Evolutionary conservation across 768 basidiomycete genomes (phyloP).

Genomic region (Termitomyces sp.): DNA sequence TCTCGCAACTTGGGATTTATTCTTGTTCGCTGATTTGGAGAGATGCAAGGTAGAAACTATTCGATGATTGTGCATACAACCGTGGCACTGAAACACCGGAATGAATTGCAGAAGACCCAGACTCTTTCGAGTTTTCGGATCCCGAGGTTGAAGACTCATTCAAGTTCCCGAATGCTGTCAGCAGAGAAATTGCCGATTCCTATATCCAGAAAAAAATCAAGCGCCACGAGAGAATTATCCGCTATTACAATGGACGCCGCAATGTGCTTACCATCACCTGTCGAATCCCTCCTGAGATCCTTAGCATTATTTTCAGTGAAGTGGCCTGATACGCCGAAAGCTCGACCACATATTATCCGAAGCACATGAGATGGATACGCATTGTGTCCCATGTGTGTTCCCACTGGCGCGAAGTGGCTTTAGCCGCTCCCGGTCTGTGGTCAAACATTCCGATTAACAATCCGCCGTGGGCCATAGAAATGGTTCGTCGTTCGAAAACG

Average conservation of each 20-base stretch:
- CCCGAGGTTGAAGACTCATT: background rate
- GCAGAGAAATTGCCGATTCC: background rate
- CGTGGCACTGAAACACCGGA: background rate
- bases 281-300: background rate
- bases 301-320: background rate
- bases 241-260: background rate
- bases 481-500: background rate
- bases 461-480: background rate
- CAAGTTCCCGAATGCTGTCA: background rate
- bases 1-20: background rate
- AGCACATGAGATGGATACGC: background rate
- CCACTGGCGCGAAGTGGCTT: background rate
- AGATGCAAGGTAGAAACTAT: background rate
- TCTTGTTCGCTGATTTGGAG: background rate
- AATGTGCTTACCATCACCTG: background rate
- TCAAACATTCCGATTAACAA: background rate
- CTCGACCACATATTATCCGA: accelerated
- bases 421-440: background rate
- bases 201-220: background rate
- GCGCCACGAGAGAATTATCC: background rate
- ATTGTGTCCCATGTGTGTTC: background rate
- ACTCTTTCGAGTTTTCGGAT: background rate
- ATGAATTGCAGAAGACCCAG: background rate
- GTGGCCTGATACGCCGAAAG: background rate
- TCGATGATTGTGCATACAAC: background rate